Evolutionary conservation across 2,329 filamentous ascomycete species (phyloP).

Genomic region (Emericellopsis cladophorae): DNA sequence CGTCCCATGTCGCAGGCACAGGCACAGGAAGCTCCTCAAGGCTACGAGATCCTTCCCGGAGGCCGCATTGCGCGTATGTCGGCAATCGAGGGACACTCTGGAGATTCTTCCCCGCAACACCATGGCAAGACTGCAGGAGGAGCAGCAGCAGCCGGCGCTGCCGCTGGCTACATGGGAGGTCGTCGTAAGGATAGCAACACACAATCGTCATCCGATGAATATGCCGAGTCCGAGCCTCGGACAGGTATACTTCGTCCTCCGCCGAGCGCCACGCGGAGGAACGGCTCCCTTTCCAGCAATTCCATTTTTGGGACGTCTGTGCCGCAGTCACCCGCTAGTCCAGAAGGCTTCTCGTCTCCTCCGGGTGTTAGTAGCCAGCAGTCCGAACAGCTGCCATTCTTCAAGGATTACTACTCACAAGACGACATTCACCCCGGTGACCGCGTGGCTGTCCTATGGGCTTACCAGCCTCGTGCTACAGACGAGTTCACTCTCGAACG

Average conservation of each 20-base stretch:
- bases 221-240: constrained; percentile 50
- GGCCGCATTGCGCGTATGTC: constrained; percentile 93
- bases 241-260: constrained; percentile 44
- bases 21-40: constrained; percentile 24
- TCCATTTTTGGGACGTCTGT: constrained; percentile 63
- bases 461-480: constrained; percentile 84
- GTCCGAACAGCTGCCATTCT: constrained; percentile 89
- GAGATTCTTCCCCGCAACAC: constrained; percentile 43
- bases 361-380: constrained; percentile 76
- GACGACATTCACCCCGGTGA: constrained; percentile 92
- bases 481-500: constrained; percentile 91
- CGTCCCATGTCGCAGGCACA: constrained; percentile 21
- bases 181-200: constrained; percentile 35
- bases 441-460: constrained; percentile 85
- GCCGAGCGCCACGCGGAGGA: constrained; percentile 50
- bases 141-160: constrained; percentile 27
- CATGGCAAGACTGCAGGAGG: constrained; percentile 24
- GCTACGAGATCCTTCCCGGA: constrained; percentile 68
- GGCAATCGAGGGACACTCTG: constrained; percentile 67
- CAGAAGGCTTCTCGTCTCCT: constrained; percentile 63
- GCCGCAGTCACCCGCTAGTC: constrained; percentile 61
- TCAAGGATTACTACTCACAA: constrained; percentile 97
- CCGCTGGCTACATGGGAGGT: constrained; percentile 32
- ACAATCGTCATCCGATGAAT: constrained; percentile 60
- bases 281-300: constrained; percentile 80